Evolutionary conservation across 2,329 filamentous ascomycete species (phyloP), one percentile per base, ranked within the genome.

Genomic region (Aureobasidium sp.): DNA sequence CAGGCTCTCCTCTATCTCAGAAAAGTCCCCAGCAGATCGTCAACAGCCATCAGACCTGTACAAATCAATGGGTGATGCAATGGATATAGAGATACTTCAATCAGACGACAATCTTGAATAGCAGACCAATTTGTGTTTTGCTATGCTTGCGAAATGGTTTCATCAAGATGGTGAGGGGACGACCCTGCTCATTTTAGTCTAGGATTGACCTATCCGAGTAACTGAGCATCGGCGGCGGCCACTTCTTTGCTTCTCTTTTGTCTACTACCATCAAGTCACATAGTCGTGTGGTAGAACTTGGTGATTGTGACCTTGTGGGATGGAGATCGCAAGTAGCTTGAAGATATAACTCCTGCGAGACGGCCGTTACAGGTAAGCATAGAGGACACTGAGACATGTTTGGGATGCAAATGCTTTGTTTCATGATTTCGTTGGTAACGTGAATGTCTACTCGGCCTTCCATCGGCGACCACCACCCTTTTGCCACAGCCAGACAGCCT

Each of bases 401-500:
- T 15, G 3, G 3, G 7, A n/a, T n/a, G 7, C 29, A 17, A 9
- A 29, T n/a, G 15, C 25, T 53, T 39, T 39, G 14, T 48, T 47
- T 61, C 47, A 37, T 62, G 8, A 37, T 1, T 62, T 58, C 45
- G 34, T 53, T 53, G 34, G 5, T 44, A 22, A 39, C 27, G 25
- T 37, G n/a, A 14, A 29, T 12, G 20, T 44, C 31, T 70, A 79
- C 29, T 74, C 73, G 57, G 77, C 78, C 80, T 75, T 76, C 84
- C 84, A 76, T 79, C 81, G 76, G 77, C 81, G 75, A 73, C 83
- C 78, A 77, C 86, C 76, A 71, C 89, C 89, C 80, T 88, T 71
- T 80, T 88, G 67, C 90, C 90, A 92, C 64, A 96, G 74, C 92
- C 93, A 97, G 17, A 97, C 77, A 1, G 91, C 92, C 74, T 97